Evolutionary conservation across 805 yeast genomes (phyloP).

Genomic region (Nakazawaea peltata): DNA sequence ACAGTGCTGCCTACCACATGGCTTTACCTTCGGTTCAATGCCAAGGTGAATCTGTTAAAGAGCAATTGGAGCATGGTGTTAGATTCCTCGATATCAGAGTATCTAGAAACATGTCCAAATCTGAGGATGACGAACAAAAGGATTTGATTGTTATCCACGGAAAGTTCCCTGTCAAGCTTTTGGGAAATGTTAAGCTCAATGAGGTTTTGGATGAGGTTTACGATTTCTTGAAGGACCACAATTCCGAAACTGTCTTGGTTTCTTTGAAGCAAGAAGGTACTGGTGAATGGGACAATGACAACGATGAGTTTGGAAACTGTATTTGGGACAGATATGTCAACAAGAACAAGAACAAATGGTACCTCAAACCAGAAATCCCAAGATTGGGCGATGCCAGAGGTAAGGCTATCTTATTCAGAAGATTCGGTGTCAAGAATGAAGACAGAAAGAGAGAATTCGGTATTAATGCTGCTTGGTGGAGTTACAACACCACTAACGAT

Average conservation of each 20-base stretch:
- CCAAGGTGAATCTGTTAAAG: constrained; percentile 51
- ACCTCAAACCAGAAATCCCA: constrained; percentile 48
- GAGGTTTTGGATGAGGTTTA: constrained; percentile 52
- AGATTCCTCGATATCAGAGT: constrained; percentile 64
- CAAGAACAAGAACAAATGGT: constrained; percentile 49
- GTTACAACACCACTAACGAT: constrained; percentile 56
- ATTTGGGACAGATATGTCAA: constrained; percentile 51
- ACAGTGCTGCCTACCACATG: constrained; percentile 63
- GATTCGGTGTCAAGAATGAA: constrained; percentile 56
- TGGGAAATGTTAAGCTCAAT: constrained; percentile 44
- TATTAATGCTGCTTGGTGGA: constrained; percentile 61
- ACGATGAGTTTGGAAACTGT: constrained; percentile 57
- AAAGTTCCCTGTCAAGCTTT: constrained; percentile 61
- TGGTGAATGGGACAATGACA: constrained; percentile 51
- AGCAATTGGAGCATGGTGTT: constrained; percentile 67
- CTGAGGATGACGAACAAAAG: constrained; percentile 32
- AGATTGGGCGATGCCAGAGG: constrained; percentile 57
- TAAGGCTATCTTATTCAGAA: constrained; percentile 55
- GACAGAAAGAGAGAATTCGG: constrained; percentile 38
- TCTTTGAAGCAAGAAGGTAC: constrained; percentile 72
- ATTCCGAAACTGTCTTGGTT: constrained; percentile 54
- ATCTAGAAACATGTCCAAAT: constrained; percentile 47
- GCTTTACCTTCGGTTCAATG: constrained; percentile 75
- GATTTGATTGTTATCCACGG: constrained; percentile 68
- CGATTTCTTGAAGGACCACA: constrained; percentile 41